These are phyloP conservation scores for Begonia masoniana DNA, from an alignment of 306 rosid species.

Conservation along the genomic window DNA sequence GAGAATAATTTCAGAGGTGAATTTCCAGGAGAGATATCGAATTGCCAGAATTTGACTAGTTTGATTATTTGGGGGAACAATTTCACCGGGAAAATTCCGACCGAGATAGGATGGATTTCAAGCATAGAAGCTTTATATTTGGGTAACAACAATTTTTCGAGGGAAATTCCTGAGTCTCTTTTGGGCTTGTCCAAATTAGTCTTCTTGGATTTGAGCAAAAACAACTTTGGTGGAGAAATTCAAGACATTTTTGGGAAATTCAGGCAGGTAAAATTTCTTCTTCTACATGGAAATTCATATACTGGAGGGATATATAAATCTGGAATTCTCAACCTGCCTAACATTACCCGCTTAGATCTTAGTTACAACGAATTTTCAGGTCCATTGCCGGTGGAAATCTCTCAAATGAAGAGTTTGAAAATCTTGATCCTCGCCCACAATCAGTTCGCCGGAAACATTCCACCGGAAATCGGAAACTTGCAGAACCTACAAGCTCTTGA, in stretches of 20 bases:
- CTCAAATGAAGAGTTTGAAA: slow-evolving; percentile 47
- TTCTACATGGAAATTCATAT: slow-evolving; percentile 54
- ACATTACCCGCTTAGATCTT: slow-evolving; percentile 45
- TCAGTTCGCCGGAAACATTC: slow-evolving; percentile 64
- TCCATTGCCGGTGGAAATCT: slow-evolving; percentile 53
- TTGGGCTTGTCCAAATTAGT: slow-evolving; percentile 35
- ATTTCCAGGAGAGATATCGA: slow-evolving; percentile 42
- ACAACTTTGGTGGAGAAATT: slow-evolving; percentile 43
- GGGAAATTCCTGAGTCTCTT: slow-evolving; percentile 51
- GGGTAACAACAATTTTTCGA: slow-evolving; percentile 59
- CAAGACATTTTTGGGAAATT: slow-evolving; percentile 67
- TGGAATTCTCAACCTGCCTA: slow-evolving; percentile 55
- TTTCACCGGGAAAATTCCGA: slow-evolving; percentile 52
- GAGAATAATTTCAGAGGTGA: slow-evolving; percentile 41
- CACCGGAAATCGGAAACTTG: slow-evolving; percentile 45
- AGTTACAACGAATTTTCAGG: slow-evolving; percentile 68
- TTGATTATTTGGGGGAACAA: slow-evolving; percentile 55
- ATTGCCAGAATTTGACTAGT: slow-evolving; percentile 34
- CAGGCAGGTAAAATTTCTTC: slow-evolving; percentile 46
- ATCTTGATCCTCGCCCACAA: slow-evolving; percentile 54
- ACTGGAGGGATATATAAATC: slow-evolving; percentile 59
- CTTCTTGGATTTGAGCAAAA: slow-evolving; percentile 87
- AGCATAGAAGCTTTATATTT: slow-evolving; percentile 43
- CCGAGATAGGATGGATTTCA: slow-evolving; percentile 44
- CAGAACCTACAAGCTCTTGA: slow-evolving; percentile 62